Evolutionary conservation across 768 basidiomycete species (phyloP).

Genomic region (Russula griseocarnosa): DNA sequence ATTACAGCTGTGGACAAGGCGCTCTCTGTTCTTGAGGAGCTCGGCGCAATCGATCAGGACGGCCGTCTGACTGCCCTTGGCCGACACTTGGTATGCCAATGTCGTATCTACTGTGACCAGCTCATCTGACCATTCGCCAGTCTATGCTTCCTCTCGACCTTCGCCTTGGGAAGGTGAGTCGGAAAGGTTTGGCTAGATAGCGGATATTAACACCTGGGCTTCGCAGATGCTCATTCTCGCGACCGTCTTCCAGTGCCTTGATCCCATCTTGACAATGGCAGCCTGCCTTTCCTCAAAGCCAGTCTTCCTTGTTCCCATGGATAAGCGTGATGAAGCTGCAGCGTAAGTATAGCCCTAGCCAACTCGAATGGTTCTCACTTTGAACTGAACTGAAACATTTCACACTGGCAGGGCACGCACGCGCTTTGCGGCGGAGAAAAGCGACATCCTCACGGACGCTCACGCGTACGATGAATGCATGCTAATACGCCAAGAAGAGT

Average conservation of each 20-base stretch:
- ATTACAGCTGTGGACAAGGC: constrained; percentile 72
- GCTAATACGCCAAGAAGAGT: constrained; percentile 47
- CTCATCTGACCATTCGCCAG: constrained; percentile 38
- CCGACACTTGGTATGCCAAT: constrained; percentile 57
- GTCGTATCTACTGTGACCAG: background rate
- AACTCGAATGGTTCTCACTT: background rate
- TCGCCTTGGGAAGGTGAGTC: constrained; percentile 70
- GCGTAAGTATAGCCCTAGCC: constrained; percentile 42
- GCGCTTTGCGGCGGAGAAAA: constrained; percentile 64
- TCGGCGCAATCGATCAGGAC: constrained; percentile 68
- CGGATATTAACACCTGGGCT: background rate
- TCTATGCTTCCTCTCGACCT: constrained; percentile 85
- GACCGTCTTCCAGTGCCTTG: constrained; percentile 77
- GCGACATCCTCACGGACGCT: constrained; percentile 81
- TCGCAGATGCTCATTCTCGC: constrained; percentile 84
- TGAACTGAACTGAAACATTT: background rate
- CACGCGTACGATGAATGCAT: constrained; percentile 67
- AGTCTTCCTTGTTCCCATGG: constrained; percentile 75
- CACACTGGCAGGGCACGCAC: constrained; percentile 55
- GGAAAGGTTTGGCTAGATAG: background rate
- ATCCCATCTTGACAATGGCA: constrained; percentile 75
- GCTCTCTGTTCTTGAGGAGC: constrained; percentile 63
- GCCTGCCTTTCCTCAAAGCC: constrained; percentile 86
- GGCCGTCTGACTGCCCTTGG: constrained; percentile 78
- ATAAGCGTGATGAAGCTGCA: constrained; percentile 76